Conservation (phyloP, 139 green algal species). For the Edaphochlamys debaryana region DNA sequence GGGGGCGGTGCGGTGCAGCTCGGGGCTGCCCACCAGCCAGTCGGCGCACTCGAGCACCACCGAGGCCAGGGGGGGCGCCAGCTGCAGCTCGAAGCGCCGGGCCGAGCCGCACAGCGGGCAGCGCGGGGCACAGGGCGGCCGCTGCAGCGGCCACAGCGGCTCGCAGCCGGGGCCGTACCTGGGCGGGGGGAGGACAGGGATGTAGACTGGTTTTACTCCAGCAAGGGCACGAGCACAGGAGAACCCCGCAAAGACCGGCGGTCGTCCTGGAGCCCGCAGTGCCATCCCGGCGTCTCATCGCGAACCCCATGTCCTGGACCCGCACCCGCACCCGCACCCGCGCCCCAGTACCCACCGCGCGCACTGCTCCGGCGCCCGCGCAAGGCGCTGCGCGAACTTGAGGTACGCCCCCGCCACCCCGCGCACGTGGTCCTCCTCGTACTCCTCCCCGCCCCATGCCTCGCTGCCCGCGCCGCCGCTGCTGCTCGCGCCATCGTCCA, state of each 20-base stretch:
- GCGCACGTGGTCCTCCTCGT: constrained; percentile 68
- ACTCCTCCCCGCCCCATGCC: constrained; percentile 71
- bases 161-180: constrained; percentile 56
- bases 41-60: constrained; percentile 67
- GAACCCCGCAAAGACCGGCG: too few relatives aligned
- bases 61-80: constrained; percentile 71
- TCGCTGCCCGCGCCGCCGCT: constrained; percentile 38
- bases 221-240: too few relatives aligned
- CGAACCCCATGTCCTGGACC: too few relatives aligned
- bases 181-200: neutral
- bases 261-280: too few relatives aligned
- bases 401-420: constrained; percentile 58
- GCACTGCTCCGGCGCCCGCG: constrained; percentile 70
- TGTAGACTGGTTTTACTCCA: too few relatives aligned
- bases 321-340: too few relatives aligned
- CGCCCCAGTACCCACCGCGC: constrained; percentile 62
- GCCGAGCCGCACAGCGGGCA: constrained; percentile 57
- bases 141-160: constrained; percentile 54
- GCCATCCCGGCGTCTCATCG: too few relatives aligned
- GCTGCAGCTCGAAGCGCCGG: constrained; percentile 71
- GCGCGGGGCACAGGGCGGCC: constrained; percentile 9
- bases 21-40: constrained; percentile 37
- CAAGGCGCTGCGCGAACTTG: constrained; percentile 69
- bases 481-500: neutral
- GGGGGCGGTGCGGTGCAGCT: neutral